phyloP scores from a whole-genome alignment of 805 yeast species.

The Monosporozyma solicola region DNA sequence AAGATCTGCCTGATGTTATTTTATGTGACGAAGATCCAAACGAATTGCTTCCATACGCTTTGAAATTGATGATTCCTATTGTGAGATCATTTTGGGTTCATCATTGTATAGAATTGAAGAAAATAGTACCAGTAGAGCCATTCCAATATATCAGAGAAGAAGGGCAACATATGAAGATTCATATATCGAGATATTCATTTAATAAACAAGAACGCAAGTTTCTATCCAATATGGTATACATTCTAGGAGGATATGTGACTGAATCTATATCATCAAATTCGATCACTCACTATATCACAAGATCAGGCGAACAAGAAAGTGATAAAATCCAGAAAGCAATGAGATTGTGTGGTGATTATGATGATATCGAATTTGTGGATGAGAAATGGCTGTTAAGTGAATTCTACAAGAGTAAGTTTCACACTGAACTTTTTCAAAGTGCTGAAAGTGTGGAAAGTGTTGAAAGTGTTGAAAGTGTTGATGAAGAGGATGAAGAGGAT shows the following conservation, averaged over 20 bases:
- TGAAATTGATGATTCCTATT: conserved; percentile 13
- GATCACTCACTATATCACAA: conserved; percentile 71
- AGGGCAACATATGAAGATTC: conserved; percentile 49
- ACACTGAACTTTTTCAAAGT: too few species aligned
- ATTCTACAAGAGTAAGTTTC: conserved; percentile 26
- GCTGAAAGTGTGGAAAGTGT: not conserved
- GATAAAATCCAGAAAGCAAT: conserved; percentile 53
- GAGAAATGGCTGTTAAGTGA: conserved; percentile 62
- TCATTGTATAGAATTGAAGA: conserved; percentile 12
- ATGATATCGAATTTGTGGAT: conserved; percentile 39
- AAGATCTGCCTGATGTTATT: not conserved
- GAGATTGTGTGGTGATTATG: conserved; percentile 26
- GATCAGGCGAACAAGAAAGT: conserved; percentile 33
- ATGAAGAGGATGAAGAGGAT: too few species aligned
- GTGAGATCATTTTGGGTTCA: conserved; percentile 18
- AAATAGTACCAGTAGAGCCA: conserved; percentile 28
- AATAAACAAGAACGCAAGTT: conserved; percentile 62
- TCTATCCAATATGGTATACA: conserved; percentile 45
- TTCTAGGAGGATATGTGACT: conserved; percentile 65
- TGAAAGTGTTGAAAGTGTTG: not conserved
- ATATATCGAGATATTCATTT: conserved; percentile 47
- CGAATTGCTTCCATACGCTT: not conserved
- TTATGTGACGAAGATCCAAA: not conserved
- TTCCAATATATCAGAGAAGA: conserved; percentile 65
- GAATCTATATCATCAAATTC: conserved; percentile 45